Evolutionary conservation across 164 flowering plant species (phyloP).

Genomic region (Euptelea pleiosperma): DNA sequence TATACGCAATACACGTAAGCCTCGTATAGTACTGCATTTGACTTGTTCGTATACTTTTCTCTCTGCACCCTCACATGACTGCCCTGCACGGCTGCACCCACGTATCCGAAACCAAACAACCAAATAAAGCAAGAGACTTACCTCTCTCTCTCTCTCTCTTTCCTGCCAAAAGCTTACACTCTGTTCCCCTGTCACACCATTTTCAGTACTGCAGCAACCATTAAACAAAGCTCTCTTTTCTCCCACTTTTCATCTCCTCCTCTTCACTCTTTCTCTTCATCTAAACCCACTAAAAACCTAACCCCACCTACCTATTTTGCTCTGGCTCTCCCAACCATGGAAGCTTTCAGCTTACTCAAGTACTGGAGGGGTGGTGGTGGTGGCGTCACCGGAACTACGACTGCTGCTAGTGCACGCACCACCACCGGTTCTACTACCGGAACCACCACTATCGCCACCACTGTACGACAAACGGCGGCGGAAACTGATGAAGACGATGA

Average conservation of each 20-base stretch:
- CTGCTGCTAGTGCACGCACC: slow-evolving; percentile 6
- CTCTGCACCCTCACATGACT: too few species aligned
- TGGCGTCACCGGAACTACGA: slow-evolving; percentile 3
- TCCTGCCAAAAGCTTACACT: slow-evolving; percentile 7
- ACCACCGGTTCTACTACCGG: too few species aligned
- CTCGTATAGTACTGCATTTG: too few species aligned
- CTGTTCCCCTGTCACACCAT: slow-evolving; percentile 14
- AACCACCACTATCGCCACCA: slow-evolving; percentile 22
- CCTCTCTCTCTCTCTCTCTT: too few species aligned
- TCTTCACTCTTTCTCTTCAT: too few species aligned
- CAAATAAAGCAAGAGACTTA: too few species aligned
- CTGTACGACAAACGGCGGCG: background rate
- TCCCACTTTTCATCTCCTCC: too few species aligned
- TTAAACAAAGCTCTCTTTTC: background rate
- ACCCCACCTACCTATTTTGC: background rate
- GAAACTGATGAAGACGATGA: slow-evolving; percentile 26
- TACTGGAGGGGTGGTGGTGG: slow-evolving; percentile 54
- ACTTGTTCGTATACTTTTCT: too few species aligned
- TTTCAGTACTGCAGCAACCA: slow-evolving; percentile 7
- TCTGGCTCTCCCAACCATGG: slow-evolving; percentile 97
- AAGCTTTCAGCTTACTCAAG: slow-evolving; percentile 79
- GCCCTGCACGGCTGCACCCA: too few species aligned
- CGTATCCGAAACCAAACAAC: too few species aligned
- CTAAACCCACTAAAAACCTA: background rate
- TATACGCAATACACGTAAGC: too few species aligned